Conservation (phyloP, 2,329 filamentous ascomycete species). For the Cryoendolithus antarcticus region DNA sequence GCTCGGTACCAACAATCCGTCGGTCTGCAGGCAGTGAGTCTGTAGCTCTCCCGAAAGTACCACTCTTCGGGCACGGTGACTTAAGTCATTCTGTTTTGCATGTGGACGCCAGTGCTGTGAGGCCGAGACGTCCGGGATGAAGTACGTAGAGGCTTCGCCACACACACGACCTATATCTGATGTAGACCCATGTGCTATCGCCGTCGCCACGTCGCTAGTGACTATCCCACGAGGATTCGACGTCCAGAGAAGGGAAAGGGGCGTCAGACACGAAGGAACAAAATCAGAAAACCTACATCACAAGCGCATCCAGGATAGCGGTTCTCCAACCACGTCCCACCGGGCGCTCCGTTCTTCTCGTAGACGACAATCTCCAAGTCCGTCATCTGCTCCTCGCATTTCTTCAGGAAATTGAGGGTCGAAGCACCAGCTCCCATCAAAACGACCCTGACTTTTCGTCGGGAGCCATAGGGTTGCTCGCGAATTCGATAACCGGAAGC, state of each 20-base stretch:
- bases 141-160: background rate
- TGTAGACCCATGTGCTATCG: too few relatives aligned
- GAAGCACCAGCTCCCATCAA: constrained; percentile 33
- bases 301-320: constrained; percentile 31
- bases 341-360: constrained; percentile 26
- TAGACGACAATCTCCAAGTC: constrained; percentile 28
- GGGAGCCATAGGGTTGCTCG: constrained; percentile 33
- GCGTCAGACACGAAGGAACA: too few relatives aligned
- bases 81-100: too few relatives aligned
- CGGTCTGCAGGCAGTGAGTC: too few relatives aligned
- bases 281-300: constrained; percentile 16
- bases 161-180: background rate
- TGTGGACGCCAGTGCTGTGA: too few relatives aligned
- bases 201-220: too few relatives aligned
- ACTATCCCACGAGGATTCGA: too few relatives aligned
- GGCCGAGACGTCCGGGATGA: background rate
- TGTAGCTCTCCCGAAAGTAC: too few relatives aligned
- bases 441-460: constrained; percentile 27
- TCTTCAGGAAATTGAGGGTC: constrained; percentile 31
- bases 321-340: constrained; percentile 25
- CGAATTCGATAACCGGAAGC: constrained; percentile 30
- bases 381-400: constrained; percentile 30
- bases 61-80: too few relatives aligned
- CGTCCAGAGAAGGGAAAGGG: too few relatives aligned
- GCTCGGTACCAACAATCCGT: too few relatives aligned